Evolutionary conservation across 2,329 filamentous ascomycete genomes (phyloP).

Genomic region (Periglandula ipomoeae): DNA sequence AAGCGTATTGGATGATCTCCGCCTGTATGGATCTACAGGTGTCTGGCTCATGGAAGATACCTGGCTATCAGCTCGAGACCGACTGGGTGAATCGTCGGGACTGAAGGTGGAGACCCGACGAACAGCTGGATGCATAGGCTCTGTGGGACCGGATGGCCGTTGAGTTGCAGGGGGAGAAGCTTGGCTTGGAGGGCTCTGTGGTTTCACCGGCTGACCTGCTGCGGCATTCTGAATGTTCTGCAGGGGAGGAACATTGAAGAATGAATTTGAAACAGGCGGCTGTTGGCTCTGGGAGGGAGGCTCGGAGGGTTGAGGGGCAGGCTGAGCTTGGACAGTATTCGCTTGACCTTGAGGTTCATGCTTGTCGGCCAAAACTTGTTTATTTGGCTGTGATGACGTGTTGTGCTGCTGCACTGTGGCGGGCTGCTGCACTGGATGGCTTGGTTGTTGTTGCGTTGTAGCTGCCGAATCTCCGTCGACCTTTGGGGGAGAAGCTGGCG

Average conservation of each 20-base stretch:
- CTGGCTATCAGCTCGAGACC: constrained; percentile 10
- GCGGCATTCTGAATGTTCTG: neutral
- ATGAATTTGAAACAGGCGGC: neutral
- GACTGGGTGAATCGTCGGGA: constrained; percentile 9
- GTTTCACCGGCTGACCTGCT: constrained; percentile 5
- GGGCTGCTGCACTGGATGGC: neutral
- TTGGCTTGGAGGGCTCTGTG: neutral
- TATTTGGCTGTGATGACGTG: neutral
- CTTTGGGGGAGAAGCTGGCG: neutral
- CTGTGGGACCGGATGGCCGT: neutral
- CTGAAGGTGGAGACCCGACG: constrained; percentile 6
- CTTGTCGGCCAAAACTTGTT: neutral
- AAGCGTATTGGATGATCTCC: constrained; percentile 9
- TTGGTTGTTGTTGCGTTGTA: neutral
- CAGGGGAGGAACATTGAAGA: neutral
- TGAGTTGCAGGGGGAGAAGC: neutral
- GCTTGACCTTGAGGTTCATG: neutral
- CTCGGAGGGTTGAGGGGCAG: neutral
- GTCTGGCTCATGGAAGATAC: constrained; percentile 11
- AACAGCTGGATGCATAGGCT: constrained; percentile 1
- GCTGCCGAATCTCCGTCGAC: neutral
- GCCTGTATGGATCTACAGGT: constrained; percentile 8
- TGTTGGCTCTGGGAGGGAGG: neutral
- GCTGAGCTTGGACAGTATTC: neutral
- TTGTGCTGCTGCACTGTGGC: neutral